Evolutionary conservation across 2,329 filamentous ascomycete species (phyloP), one percentile per base, ranked within the genome.

Genomic region (Chaetomium strumarium): DNA sequence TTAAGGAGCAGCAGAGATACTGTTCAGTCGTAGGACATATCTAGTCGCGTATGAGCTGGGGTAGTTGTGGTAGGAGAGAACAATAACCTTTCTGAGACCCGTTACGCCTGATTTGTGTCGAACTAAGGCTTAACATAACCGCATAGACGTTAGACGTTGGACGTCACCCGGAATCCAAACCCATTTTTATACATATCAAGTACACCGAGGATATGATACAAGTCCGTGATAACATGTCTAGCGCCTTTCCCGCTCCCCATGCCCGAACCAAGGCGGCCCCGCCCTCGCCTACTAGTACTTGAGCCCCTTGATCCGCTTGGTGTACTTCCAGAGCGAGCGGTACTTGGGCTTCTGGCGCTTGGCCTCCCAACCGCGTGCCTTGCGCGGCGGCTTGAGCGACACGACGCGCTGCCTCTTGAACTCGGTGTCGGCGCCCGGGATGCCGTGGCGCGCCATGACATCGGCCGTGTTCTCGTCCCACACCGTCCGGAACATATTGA

Each of bases 401-500:
- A 87, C 80, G 55, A 92, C 79, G 65, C 83, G 88, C 73, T 86
- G 86, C 66, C 83, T 82, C 74, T 88, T 88, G 70, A 95, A 88
- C 73, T 96, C 89, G 58, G 96, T 68, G 64, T 95, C 85, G 53
- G 84, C 83, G 44, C 90, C 90, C 29, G 82, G 78, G 57, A 95
- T 76, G 55, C 81, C 83, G 61, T 87, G 80, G 62, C 88, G 80
- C 66, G 83, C 76, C 92, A 99, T 96, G 58, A 99, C 89, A 46
- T 75, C 83, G n/a, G 81, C 83, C 49, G 88, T 99, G 63, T 80
- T 82, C 55, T 93, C 88, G 69, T 99, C 93, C 89, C 91, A 97
- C 59, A 86, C 74, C 55, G 83, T 85, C 60, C 93, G 84, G 83
- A 97, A 99, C 62, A 99, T 74, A 66, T 84, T 88, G 62, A 90